phyloP scores from a whole-genome alignment of 202 grass and related monocot genomes.

The Saccharum hybrid region DNA sequence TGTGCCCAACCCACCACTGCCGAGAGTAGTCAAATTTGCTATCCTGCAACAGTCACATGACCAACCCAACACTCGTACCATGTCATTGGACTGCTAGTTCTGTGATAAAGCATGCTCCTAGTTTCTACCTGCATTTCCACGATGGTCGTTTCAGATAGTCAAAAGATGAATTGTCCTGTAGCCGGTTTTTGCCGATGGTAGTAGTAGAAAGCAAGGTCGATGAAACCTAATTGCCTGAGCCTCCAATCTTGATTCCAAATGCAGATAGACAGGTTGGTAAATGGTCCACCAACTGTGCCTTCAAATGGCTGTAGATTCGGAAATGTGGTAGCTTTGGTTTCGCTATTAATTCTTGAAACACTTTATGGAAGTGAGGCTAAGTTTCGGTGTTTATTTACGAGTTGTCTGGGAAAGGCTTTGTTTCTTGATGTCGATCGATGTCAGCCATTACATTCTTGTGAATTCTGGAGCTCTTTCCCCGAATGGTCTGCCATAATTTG shows the following conservation, averaged over 20 bases:
- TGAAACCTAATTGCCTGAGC: not conserved
- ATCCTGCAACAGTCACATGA: constrained; percentile 6
- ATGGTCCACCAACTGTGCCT: constrained; percentile 30
- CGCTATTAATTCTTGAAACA: not conserved
- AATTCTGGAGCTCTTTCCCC: not conserved
- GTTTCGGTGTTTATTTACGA: not conserved
- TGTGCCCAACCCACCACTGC: constrained; percentile 51
- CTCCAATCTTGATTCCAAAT: constrained; percentile 39
- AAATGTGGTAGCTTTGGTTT: not conserved
- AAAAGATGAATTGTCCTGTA: constrained; percentile 13
- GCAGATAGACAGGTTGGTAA: constrained; percentile 25
- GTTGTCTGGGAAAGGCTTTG: constrained; percentile 2
- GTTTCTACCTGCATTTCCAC: constrained; percentile 28
- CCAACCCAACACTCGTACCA: constrained; percentile 21
- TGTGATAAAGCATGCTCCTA: not conserved
- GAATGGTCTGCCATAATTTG: not conserved
- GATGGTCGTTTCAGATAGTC: not conserved
- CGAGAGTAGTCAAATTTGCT: constrained; percentile 26
- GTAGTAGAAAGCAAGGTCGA: not conserved
- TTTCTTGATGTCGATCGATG: not conserved
- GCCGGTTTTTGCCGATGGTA: constrained; percentile 15
- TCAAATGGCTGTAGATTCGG: not conserved
- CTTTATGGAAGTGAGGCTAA: not conserved
- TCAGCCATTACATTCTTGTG: not conserved
- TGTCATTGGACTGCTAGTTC: constrained; percentile 6